Evolutionary conservation across 23 red algal species (phyloP).

Genomic region (Pyropia haitanensis): DNA sequence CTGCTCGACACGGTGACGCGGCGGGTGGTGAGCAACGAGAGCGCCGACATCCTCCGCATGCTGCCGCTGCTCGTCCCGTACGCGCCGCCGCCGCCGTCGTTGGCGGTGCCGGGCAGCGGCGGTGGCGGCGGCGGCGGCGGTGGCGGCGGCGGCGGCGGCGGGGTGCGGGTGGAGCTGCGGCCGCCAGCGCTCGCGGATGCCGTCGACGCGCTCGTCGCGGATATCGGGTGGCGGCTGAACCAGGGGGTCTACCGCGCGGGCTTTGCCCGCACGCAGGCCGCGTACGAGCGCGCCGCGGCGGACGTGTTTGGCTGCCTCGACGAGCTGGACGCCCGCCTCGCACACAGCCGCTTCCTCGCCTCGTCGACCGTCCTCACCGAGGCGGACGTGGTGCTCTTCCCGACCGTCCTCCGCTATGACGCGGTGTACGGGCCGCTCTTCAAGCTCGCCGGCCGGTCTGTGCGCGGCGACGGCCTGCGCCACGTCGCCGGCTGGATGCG

Average conservation of each 20-base stretch:
- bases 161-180: neutral
- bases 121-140: neutral
- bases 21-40: conserved; percentile 70
- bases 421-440: conserved; percentile 77
- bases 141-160: neutral
- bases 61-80: neutral
- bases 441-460: conserved; percentile 38
- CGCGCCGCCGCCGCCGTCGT: no score
- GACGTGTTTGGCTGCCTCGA: conserved; percentile 55
- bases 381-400: conserved; percentile 84
- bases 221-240: conserved; percentile 50
- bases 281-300: conserved; percentile 48
- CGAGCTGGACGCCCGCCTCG: conserved; percentile 35
- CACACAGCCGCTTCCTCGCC: conserved; percentile 34
- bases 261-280: conserved; percentile 75
- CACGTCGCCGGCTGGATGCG: conserved; percentile 12
- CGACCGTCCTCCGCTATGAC: conserved; percentile 83
- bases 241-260: conserved; percentile 92
- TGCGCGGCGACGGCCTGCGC: conserved; percentile 63
- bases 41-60: conserved; percentile 65
- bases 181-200: conserved; percentile 5
- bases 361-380: conserved; percentile 35
- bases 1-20: conserved; percentile 27
- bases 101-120: neutral
- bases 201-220: conserved; percentile 19